Conservation (phyloP, 345 rosid genomes). For the Corchorus olitorius region DNA sequence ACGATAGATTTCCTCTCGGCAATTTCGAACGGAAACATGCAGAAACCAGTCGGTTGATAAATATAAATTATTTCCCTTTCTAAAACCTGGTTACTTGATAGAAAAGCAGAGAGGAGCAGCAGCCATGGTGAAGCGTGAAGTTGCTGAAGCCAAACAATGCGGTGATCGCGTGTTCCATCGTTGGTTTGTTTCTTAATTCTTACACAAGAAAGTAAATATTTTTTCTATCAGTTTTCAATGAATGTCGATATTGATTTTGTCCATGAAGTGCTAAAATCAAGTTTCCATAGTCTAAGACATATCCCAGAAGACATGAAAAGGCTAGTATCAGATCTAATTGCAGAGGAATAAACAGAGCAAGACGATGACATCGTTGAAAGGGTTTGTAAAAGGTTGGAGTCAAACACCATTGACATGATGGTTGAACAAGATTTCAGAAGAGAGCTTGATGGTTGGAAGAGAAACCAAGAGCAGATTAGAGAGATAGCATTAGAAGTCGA, state of each 20-base stretch:
- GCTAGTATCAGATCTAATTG: slow-evolving; percentile 60
- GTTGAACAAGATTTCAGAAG: slow-evolving; percentile 68
- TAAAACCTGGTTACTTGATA: too few relatives aligned
- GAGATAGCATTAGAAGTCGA: slow-evolving; percentile 60
- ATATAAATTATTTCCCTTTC: too few relatives aligned
- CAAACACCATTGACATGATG: slow-evolving; percentile 88
- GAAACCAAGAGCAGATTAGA: slow-evolving; percentile 36
- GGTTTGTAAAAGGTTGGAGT: slow-evolving; percentile 60
- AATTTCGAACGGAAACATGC: too few relatives aligned
- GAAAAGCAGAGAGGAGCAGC: too few relatives aligned
- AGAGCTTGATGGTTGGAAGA: slow-evolving; percentile 50
- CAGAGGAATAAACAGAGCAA: slow-evolving; percentile 50
- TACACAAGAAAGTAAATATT: too few relatives aligned
- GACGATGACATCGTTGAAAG: slow-evolving; percentile 33
- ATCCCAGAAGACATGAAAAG: slow-evolving; percentile 56
- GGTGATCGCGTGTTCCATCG: too few relatives aligned
- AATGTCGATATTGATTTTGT: slow-evolving; percentile 32
- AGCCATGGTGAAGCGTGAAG: too few relatives aligned
- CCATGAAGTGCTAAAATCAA: slow-evolving; percentile 32
- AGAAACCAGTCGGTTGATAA: too few relatives aligned
- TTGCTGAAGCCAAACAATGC: too few relatives aligned
- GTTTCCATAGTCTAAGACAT: slow-evolving; percentile 26
- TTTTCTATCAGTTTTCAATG: too few relatives aligned
- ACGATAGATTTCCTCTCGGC: too few relatives aligned
- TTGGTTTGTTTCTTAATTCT: too few relatives aligned